Percentiles rank a stretch among this genome's conserved stretches.
These are phyloP conservation scores for Lactifluus subvellereus DNA, from an alignment of 768 basidiomycete species.

Conservation along the genomic window DNA sequence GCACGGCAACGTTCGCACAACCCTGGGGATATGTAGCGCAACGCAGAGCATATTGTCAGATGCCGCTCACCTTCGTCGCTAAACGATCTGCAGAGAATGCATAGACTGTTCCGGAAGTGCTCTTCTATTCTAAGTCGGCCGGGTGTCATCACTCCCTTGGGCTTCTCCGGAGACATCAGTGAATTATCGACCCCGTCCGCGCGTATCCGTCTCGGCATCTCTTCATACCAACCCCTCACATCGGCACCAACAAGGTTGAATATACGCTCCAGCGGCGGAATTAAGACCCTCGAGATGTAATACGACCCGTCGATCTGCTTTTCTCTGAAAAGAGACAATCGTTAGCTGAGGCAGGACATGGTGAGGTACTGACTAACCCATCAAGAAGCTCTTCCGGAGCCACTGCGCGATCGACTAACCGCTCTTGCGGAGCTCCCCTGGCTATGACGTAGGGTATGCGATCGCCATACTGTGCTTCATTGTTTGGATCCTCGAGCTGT, in stretches of 20 bases:
- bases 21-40: slow-evolving; percentile 33
- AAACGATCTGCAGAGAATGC: slow-evolving; percentile 57
- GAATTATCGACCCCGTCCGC: slow-evolving; percentile 35
- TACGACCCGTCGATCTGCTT: slow-evolving; percentile 79
- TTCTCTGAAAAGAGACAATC: slow-evolving; percentile 38
- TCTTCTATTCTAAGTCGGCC: slow-evolving; percentile 58
- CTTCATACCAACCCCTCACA: slow-evolving; percentile 78
- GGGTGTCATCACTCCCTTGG: slow-evolving; percentile 28
- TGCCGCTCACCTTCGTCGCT: slow-evolving; percentile 46
- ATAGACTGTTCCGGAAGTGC: slow-evolving; percentile 67
- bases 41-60: not conserved
- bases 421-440: slow-evolving; percentile 52
- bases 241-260: slow-evolving; percentile 90
- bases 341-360: not conserved
- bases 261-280: slow-evolving; percentile 85
- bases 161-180: slow-evolving; percentile 34
- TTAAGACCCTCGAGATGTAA: slow-evolving; percentile 82
- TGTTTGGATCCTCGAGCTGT: slow-evolving; percentile 65
- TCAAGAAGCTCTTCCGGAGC: slow-evolving; percentile 66
- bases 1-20: slow-evolving; percentile 24
- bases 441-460: slow-evolving; percentile 88
- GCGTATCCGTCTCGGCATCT: slow-evolving; percentile 66
- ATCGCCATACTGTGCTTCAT: slow-evolving; percentile 90
- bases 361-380: slow-evolving; percentile 39
- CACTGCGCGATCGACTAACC: slow-evolving; percentile 70